Evolutionary conservation across 164 flowering plant species (phyloP).

Genomic region (Nelumbo lutea): DNA sequence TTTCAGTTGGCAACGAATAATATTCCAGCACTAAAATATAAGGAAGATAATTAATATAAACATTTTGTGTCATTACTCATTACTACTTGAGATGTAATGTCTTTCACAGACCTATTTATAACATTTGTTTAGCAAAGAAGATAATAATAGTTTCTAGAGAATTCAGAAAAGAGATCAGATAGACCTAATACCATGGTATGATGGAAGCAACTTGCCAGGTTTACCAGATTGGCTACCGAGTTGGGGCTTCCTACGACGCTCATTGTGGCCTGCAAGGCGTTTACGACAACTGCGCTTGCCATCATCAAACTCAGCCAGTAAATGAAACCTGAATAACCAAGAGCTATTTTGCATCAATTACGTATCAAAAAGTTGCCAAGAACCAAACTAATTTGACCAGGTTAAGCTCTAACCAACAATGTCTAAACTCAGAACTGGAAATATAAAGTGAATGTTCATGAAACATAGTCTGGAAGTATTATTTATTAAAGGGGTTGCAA

Average conservation of each 20-base stretch:
- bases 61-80: neutral
- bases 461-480: too few species aligned
- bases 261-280: constrained; percentile 77
- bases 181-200: constrained; percentile 32
- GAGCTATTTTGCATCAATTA: neutral
- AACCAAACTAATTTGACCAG: neutral
- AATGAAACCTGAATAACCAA: constrained; percentile 48
- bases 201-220: constrained; percentile 32
- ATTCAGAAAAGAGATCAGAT: neutral
- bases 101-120: too few species aligned
- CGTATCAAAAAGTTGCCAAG: neutral
- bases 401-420: neutral
- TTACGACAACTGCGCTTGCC: constrained; percentile 74
- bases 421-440: neutral
- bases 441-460: neutral
- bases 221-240: constrained; percentile 33
- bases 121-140: neutral
- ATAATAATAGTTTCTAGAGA: neutral
- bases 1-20: neutral
- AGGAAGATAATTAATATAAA: neutral
- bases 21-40: neutral
- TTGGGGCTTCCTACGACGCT: constrained; percentile 64
- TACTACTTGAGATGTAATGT: too few species aligned
- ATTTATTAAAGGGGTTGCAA: too few species aligned
- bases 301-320: constrained; percentile 64